Percentiles rank a stretch among this genome's conserved stretches.
These are phyloP conservation scores for Vigna hirtella DNA, from an alignment of 306 rosid genomes.

Conservation along the genomic window DNA sequence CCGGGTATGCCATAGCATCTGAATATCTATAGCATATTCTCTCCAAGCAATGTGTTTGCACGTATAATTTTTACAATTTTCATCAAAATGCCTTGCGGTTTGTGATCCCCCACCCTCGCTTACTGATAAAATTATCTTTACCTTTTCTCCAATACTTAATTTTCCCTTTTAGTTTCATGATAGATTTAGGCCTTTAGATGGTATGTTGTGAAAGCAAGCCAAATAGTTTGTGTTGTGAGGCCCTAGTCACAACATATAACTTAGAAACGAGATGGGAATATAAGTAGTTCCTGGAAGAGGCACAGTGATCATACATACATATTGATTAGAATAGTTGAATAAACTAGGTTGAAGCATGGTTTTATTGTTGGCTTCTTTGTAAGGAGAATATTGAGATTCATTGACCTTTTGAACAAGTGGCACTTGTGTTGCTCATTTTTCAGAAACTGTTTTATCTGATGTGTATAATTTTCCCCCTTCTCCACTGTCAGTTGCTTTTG, in stretches of 20 bases:
- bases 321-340: constrained; percentile 28
- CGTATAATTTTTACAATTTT: constrained; percentile 4
- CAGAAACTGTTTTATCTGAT: constrained; percentile 12
- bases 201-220: constrained; percentile 1
- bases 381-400: constrained; percentile 13
- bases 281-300: constrained; percentile 3
- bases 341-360: constrained; percentile 29
- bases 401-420: constrained; percentile 23
- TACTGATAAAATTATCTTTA: background rate
- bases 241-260: background rate
- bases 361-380: background rate
- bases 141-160: constrained; percentile 1
- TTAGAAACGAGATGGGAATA: constrained; percentile 15
- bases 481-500: background rate
- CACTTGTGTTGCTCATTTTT: constrained; percentile 15
- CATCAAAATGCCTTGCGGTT: constrained; percentile 7
- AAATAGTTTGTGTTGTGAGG: constrained; percentile 4
- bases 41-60: background rate
- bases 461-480: background rate
- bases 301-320: background rate
- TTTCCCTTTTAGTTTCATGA: constrained; percentile 13
- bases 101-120: constrained; percentile 24
- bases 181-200: constrained; percentile 28
- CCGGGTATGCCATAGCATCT: constrained; percentile 60
- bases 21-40: constrained; percentile 13